These are phyloP conservation scores for Heterobasidion occidentale DNA, from an alignment of 1,284 basidiomycete genomes.

Conservation along the genomic window DNA sequence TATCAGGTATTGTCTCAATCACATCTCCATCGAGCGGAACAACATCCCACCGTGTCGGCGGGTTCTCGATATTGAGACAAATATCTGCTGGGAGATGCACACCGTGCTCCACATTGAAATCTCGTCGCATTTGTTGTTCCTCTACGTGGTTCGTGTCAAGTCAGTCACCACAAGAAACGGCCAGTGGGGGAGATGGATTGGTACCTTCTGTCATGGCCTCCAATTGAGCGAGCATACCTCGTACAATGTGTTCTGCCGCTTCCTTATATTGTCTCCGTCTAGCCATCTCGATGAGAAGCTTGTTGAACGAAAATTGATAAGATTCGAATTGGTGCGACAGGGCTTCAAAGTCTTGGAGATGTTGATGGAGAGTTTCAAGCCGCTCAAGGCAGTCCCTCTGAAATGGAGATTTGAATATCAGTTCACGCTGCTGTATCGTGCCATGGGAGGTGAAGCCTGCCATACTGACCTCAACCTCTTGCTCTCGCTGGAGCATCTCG, in stretches of 20 bases:
- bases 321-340: conserved; percentile 55
- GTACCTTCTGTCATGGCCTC: conserved; percentile 57
- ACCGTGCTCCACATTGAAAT: conserved; percentile 67
- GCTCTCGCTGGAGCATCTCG: conserved; percentile 64
- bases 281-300: conserved; percentile 63
- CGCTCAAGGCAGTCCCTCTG: conserved; percentile 47
- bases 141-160: conserved; percentile 30
- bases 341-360: conserved; percentile 51
- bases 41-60: conserved; percentile 64
- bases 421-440: too few species aligned
- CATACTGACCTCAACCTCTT: conserved; percentile 48
- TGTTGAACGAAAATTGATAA: conserved; percentile 65
- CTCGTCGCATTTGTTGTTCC: conserved; percentile 52
- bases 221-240: conserved; percentile 55
- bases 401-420: neutral
- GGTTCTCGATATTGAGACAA: conserved; percentile 64
- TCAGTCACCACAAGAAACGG: neutral
- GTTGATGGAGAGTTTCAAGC: conserved; percentile 47
- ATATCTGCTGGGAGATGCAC: conserved; percentile 68
- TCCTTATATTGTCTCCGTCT: conserved; percentile 61
- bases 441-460: neutral
- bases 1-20: conserved; percentile 48
- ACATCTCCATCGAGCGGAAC: conserved; percentile 44
- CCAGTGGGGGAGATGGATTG: conserved; percentile 6
- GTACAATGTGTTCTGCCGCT: conserved; percentile 52